Evolutionary conservation across 495 filamentous ascomycete species (phyloP), one percentile per base, ranked within the genome.

Genomic region (Paragyromitra xinjiangensis): DNA sequence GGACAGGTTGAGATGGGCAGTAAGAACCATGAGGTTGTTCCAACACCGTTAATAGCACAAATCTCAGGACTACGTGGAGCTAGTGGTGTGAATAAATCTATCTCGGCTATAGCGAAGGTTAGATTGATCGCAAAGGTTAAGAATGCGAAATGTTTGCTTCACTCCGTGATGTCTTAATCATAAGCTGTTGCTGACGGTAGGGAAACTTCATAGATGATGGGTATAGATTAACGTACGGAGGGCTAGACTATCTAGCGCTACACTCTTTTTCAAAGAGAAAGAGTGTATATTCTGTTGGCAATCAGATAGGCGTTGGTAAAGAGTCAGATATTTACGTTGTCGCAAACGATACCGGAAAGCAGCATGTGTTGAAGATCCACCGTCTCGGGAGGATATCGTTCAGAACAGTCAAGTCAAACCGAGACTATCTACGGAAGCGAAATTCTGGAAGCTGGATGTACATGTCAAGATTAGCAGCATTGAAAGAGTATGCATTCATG

Each of bases 281-380:
- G 66, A 87, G 86, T 78, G 88, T 98, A 55, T 98, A 97, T 88
- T 94, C 91, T 71, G 93, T 97, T 29, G 95, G 95, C 63, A 95
- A 92, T 85, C 94, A 97, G 81, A 92, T 99, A 78, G 95, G 96
- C 66, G 93, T 98, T 7, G 95, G 95, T 79, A 99, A 99, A 85
- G 95, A 99, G 85, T 93, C 90, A 79, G 95, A 99, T 84, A 98
- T 99, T 82, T 91, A 93, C 84, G 91, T 97, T 45, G 94, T 97
- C 56, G 93, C 95, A 55, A 88, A 92, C 80, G 86, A 89, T 69
- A 84, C 84, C 16, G 88, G 88, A 55, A 79, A 81, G 12, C 80
- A 81, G 45, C 45, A 78, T 11, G 80, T 82, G 53, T 55, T 82
- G 48, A 82, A 82, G 62, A 82, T 82, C 29, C 80, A 82, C 45